These are phyloP conservation scores for Globisporangium splendens DNA, from an alignment of 352 stramenopile genomes.

Conservation along the genomic window DNA sequence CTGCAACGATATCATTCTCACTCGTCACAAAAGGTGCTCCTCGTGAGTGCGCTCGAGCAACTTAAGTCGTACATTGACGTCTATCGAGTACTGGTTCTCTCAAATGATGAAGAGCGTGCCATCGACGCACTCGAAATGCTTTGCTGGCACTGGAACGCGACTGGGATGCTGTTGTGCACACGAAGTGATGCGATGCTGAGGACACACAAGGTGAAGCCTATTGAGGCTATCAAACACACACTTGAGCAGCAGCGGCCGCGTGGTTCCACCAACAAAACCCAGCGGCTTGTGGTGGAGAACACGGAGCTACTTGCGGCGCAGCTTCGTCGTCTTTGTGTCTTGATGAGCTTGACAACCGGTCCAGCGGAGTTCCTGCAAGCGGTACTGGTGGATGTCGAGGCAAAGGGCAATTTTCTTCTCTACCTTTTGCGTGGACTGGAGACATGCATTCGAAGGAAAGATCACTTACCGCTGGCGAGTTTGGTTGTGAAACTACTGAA, in stretches of 20 bases:
- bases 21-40: constrained; percentile 1
- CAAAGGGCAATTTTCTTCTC: constrained; percentile 8
- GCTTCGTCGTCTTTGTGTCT: constrained; percentile 32
- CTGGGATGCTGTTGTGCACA: constrained; percentile 41
- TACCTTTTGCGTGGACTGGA: constrained; percentile 3
- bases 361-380: constrained; percentile 6
- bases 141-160: constrained; percentile 64
- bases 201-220: constrained; percentile 21
- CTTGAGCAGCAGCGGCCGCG: constrained; percentile 6
- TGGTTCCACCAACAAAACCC: neutral
- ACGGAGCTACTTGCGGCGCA: constrained; percentile 20
- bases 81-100: neutral
- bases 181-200: constrained; percentile 28
- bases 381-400: constrained; percentile 17
- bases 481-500: neutral
- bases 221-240: constrained; percentile 10
- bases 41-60: constrained; percentile 9
- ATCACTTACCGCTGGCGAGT: neutral
- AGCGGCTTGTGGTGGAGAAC: neutral
- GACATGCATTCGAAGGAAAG: neutral
- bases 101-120: neutral
- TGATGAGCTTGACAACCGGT: constrained; percentile 26
- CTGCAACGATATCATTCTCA: constrained; percentile 17
- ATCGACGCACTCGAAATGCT: constrained; percentile 25
- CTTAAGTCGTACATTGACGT: constrained; percentile 15